Percentiles rank a stretch among this genome's conserved stretches.
phyloP scores from a whole-genome alignment of 1,284 basidiomycete species.

The Trichosporon faecale region DNA sequence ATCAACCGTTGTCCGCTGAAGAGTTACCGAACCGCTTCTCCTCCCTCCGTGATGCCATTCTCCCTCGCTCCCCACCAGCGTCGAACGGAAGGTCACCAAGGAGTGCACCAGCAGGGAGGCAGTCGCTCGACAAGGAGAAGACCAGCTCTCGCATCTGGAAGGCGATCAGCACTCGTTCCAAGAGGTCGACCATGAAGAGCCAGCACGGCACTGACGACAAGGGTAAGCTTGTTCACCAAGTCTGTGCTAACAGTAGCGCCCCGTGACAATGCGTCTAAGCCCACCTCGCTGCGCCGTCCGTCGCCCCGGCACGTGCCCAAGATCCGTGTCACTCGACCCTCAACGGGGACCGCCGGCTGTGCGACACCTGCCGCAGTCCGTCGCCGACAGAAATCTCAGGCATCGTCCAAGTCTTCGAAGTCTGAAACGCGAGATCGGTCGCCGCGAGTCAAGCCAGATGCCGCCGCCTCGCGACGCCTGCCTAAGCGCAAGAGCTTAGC shows the following conservation, averaged over 20 bases:
- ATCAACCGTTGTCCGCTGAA: background rate
- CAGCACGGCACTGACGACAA: background rate
- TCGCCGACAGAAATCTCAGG: background rate
- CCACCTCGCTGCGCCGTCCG: background rate
- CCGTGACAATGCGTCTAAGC: background rate
- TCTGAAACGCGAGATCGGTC: background rate
- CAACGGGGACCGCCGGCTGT: background rate
- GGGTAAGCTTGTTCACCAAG: background rate
- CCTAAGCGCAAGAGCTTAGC: slow-evolving; percentile 8
- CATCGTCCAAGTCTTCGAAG: background rate
- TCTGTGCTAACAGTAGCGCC: background rate
- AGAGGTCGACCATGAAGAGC: background rate
- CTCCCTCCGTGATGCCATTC: background rate
- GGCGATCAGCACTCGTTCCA: background rate
- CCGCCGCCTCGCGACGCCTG: background rate
- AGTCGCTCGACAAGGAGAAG: background rate
- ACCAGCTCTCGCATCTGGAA: background rate
- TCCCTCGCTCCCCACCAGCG: background rate
- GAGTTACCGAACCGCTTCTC: slow-evolving; percentile 8
- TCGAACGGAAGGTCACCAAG: background rate
- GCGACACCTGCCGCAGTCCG: background rate
- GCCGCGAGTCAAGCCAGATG: background rate
- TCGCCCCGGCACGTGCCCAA: background rate
- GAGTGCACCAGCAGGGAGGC: background rate
- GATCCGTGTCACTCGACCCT: background rate